phyloP scores from a whole-genome alignment of 2,329 filamentous ascomycete genomes.

The Exophiala phaeomuriformis region DNA sequence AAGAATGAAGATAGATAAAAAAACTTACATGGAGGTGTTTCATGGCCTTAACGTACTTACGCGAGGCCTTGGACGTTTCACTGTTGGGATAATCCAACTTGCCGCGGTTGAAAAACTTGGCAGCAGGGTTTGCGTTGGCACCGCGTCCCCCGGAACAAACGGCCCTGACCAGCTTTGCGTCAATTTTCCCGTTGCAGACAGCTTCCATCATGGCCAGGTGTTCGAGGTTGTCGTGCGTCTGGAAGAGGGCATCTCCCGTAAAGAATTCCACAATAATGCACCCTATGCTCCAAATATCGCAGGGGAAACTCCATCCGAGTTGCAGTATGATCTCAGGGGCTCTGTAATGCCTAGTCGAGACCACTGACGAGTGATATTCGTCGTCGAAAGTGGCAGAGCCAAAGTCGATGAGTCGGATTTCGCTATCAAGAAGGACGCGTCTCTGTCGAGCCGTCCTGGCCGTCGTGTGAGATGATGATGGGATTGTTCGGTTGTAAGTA shows the following conservation, averaged over 20 bases:
- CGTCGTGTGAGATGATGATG: slow-evolving; percentile 55
- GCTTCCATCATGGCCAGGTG: slow-evolving; percentile 64
- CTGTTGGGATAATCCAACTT: slow-evolving; percentile 57
- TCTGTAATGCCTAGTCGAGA: slow-evolving; percentile 60
- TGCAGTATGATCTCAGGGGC: slow-evolving; percentile 62
- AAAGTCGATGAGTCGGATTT: slow-evolving; percentile 62
- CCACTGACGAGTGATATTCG: slow-evolving; percentile 61
- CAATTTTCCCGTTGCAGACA: slow-evolving; percentile 51
- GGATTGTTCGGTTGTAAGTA: slow-evolving; percentile 61
- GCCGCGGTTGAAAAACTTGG: slow-evolving; percentile 52
- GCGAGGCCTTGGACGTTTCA: slow-evolving; percentile 56
- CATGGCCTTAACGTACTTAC: slow-evolving; percentile 63
- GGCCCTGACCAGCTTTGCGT: slow-evolving; percentile 48
- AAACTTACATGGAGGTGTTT: slow-evolving; percentile 51
- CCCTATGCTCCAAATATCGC: slow-evolving; percentile 63
- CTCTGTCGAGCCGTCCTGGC: slow-evolving; percentile 53
- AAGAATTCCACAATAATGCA: slow-evolving; percentile 63
- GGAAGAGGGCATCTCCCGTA: slow-evolving; percentile 61
- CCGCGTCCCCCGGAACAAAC: slow-evolving; percentile 44
- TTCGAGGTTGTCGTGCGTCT: slow-evolving; percentile 61
- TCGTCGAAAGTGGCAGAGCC: slow-evolving; percentile 62
- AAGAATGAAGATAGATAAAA: not conserved
- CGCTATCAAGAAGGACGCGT: slow-evolving; percentile 56
- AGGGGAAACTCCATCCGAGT: slow-evolving; percentile 60
- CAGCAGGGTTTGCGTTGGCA: slow-evolving; percentile 46